Conservation (phyloP, 2,329 filamentous ascomycete species). For the Didymella keratinophila region DNA sequence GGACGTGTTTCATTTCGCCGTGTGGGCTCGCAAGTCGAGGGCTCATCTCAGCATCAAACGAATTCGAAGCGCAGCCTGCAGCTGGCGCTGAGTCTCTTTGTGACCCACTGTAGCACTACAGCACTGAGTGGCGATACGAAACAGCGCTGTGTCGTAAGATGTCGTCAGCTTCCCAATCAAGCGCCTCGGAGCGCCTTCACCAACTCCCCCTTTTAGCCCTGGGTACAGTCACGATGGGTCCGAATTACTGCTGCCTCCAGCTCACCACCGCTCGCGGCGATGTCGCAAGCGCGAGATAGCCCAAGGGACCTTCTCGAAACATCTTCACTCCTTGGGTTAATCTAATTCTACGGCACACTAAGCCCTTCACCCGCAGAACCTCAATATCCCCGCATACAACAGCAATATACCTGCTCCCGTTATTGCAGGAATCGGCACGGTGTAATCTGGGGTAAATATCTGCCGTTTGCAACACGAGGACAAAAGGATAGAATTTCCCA, state of each 20-base stretch:
- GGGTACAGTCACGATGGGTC: slow-evolving; percentile 28
- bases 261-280: slow-evolving; percentile 6
- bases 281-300: slow-evolving; percentile 13
- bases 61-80: slow-evolving; percentile 16
- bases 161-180: slow-evolving; percentile 37
- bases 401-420: slow-evolving; percentile 45
- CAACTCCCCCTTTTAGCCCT: slow-evolving; percentile 25
- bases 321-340: slow-evolving; percentile 46
- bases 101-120: slow-evolving; percentile 38
- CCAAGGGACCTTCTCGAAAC: slow-evolving; percentile 36
- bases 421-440: slow-evolving; percentile 27
- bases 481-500: slow-evolving; percentile 23
- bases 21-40: slow-evolving; percentile 3
- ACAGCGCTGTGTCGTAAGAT: slow-evolving; percentile 43
- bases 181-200: slow-evolving; percentile 24
- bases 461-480: slow-evolving; percentile 38
- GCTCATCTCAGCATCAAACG: slow-evolving; percentile 23
- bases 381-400: slow-evolving; percentile 42
- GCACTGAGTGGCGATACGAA: slow-evolving; percentile 41
- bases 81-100: slow-evolving; percentile 23
- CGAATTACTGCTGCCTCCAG: slow-evolving; percentile 35
- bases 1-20: slow-evolving; percentile 14
- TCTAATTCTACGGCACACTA: slow-evolving; percentile 40
- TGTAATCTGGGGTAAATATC: slow-evolving; percentile 40
- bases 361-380: slow-evolving; percentile 26